Base-by-base conservation (phyloP, 2,329 filamentous ascomycete species). In the Paraphaeosphaeria sporulosa region DNA sequence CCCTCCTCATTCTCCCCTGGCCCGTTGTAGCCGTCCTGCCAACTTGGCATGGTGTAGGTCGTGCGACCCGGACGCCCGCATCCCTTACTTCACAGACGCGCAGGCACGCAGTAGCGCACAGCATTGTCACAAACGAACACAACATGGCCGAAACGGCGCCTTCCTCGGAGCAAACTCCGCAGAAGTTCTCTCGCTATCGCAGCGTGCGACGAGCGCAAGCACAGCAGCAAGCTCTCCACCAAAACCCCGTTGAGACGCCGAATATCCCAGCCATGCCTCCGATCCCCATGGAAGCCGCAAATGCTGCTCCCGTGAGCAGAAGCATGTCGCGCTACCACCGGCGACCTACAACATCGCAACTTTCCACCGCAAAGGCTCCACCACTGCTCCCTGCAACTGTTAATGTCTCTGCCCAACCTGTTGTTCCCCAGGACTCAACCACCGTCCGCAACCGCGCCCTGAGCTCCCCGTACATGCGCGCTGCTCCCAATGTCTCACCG, bases 181-280 rank as follows among this genome's bases (percentile, higher is more conserved):
- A 75, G 55, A 87, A 85, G 69, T 83, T 86, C 71, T 85, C 85
- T 57, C 82, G 86, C 44, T 89, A 89, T 74, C 81, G 85, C 64
- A 86, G 85, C 32, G 84, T 87, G 57, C 78, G 86, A 60, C 80
- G 81, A 63, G 78, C 78, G 23, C 76, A 79, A 56, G 72, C 79
- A 59, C 69, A 76, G 55, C 71, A 74, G 38, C 55, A 62, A 38
- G 58, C 70, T 49, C 58, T 52, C 44, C 64, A 68, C 23, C 64
- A 63, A 21, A 27, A 61, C n/a, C 54, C 65, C 25, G 38, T 43
- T 12, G 46, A 40, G 53, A 61, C 53, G 42, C 60, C 56, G 38
- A 47, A 25, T 44, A 46, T 34, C 46, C 40, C 62, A 47, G 54
- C 65, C 51, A 52, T 70, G 52, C 73, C 74, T 49, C 58, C 69